Percentiles rank a stretch among this genome's conserved stretches.
These are phyloP conservation scores for Ustilaginoidea virens DNA, from an alignment of 2,329 filamentous ascomycete genomes.

Conservation along the genomic window DNA sequence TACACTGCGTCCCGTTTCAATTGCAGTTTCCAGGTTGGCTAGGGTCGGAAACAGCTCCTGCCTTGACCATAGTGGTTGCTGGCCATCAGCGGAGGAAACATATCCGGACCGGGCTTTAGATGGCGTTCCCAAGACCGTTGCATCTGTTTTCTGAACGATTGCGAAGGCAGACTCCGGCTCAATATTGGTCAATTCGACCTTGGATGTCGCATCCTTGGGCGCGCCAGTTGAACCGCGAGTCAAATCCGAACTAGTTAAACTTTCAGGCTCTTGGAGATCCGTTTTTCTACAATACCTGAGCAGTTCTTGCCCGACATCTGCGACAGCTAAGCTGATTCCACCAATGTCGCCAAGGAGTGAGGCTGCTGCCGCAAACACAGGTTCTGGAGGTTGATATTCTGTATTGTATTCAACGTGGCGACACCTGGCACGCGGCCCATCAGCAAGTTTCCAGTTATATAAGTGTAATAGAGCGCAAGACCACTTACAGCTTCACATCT, in stretches of 20 bases:
- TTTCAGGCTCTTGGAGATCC: slow-evolving; percentile 4
- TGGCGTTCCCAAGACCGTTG: not conserved
- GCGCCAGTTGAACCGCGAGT: slow-evolving; percentile 4
- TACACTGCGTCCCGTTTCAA: slow-evolving; percentile 52
- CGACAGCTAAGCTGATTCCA: slow-evolving; percentile 67
- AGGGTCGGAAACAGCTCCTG: no score
- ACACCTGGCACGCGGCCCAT: slow-evolving; percentile 20
- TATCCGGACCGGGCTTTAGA: not conserved
- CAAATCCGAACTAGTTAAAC: slow-evolving; percentile 1
- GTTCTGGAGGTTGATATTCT: slow-evolving; percentile 64
- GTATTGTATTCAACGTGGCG: slow-evolving; percentile 53
- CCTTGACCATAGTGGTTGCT: no score
- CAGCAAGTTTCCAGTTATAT: slow-evolving; percentile 2
- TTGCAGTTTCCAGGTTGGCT: slow-evolving; percentile 40
- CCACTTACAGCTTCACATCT: slow-evolving; percentile 54
- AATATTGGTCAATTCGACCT: slow-evolving; percentile 2
- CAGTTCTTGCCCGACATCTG: slow-evolving; percentile 50
- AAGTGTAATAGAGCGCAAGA: not conserved
- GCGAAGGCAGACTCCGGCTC: slow-evolving; percentile 1
- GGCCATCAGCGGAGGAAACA: slow-evolving; percentile 3
- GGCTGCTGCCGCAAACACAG: slow-evolving; percentile 59
- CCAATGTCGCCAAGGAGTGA: slow-evolving; percentile 74
- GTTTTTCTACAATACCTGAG: slow-evolving; percentile 25
- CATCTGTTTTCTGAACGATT: slow-evolving; percentile 1
- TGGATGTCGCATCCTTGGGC: slow-evolving; percentile 4